These are phyloP conservation scores for Saccharum hybrid DNA, from an alignment of 202 grass and related monocot species.

Conservation along the genomic window DNA sequence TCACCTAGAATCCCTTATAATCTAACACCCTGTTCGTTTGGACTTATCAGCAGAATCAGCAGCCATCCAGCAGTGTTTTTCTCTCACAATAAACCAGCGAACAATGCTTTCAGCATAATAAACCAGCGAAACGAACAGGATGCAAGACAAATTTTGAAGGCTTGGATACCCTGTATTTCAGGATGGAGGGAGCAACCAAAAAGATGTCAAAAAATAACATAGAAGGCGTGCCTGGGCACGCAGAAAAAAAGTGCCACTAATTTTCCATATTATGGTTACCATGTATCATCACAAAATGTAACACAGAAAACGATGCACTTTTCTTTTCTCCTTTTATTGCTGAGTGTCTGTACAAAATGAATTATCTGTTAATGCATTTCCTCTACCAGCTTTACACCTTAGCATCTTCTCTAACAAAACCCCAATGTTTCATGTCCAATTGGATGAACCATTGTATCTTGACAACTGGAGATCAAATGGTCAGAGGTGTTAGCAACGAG, in stretches of 20 bases:
- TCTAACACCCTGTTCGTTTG: too few species aligned
- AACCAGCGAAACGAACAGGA: too few species aligned
- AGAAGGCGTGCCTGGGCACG: neutral
- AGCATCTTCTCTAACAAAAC: slow-evolving; percentile 33
- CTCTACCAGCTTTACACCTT: slow-evolving; percentile 29
- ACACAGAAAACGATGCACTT: neutral
- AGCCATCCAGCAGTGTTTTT: too few species aligned
- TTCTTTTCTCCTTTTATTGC: slow-evolving; percentile 44
- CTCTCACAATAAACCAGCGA: too few species aligned
- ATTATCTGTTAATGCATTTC: slow-evolving; percentile 40
- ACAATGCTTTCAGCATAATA: too few species aligned
- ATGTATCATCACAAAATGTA: neutral
- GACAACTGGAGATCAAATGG: slow-evolving; percentile 41
- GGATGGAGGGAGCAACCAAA: too few species aligned
- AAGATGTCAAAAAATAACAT: neutral
- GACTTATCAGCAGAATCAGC: too few species aligned
- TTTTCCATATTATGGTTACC: neutral
- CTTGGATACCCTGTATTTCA: too few species aligned
- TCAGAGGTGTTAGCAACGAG: slow-evolving; percentile 46
- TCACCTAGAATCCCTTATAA: too few species aligned
- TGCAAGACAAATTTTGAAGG: too few species aligned
- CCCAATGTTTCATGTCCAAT: slow-evolving; percentile 14
- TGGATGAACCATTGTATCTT: slow-evolving; percentile 24
- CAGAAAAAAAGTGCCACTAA: neutral
- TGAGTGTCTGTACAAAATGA: slow-evolving; percentile 40